phyloP scores from a whole-genome alignment of 164 flowering plant genomes.

The Nymphaea thermarum region DNA sequence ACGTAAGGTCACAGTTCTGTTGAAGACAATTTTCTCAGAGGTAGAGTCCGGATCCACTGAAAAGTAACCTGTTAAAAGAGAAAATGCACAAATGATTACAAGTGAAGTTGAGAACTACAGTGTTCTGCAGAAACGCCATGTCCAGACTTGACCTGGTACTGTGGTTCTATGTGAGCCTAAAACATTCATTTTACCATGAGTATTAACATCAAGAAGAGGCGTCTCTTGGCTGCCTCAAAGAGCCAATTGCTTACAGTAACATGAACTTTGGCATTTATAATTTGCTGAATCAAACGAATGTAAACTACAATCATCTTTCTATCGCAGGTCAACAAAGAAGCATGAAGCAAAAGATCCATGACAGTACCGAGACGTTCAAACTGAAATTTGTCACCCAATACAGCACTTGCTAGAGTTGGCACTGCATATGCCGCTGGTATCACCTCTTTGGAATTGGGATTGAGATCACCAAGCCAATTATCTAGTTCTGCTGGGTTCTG shows the following conservation, averaged over 20 bases:
- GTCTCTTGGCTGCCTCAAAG: no score
- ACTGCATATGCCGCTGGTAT: conserved; percentile 64
- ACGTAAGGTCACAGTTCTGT: conserved; percentile 69
- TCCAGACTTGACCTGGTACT: no score
- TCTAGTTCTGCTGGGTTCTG: conserved; percentile 94
- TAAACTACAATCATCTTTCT: neutral
- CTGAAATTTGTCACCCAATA: conserved; percentile 70
- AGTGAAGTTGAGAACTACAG: no score
- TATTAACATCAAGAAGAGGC: no score
- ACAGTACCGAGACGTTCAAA: conserved; percentile 88
- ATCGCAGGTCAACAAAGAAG: neutral
- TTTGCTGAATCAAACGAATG: no score
- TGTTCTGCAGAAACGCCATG: no score
- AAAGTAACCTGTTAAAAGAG: conserved; percentile 53
- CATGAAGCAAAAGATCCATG: neutral
- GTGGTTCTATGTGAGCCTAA: no score
- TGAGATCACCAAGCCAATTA: conserved; percentile 74
- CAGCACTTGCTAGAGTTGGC: conserved; percentile 40
- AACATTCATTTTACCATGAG: no score
- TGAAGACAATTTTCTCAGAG: conserved; percentile 64
- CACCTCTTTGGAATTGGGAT: conserved; percentile 69
- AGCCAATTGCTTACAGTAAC: no score
- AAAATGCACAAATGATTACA: neutral
- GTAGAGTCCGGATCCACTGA: conserved; percentile 69
- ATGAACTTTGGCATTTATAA: no score